These are phyloP conservation scores for Neopestalotiopsis rosae DNA, from an alignment of 2,329 filamentous ascomycete species.

Conservation along the genomic window DNA sequence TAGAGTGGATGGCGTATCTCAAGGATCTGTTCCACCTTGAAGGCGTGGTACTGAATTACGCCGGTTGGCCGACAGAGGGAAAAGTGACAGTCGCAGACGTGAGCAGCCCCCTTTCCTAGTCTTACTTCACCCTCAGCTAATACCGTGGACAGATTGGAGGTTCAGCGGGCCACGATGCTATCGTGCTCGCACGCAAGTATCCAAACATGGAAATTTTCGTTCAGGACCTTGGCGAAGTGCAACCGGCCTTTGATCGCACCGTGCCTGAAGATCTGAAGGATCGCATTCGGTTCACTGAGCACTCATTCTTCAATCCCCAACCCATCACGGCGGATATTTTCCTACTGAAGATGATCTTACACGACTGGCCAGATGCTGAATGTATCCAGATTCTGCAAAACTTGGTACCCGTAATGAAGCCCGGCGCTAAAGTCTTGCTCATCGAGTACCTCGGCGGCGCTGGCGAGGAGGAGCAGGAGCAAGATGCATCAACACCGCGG, in stretches of 20 bases:
- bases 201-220: slow-evolving; percentile 48
- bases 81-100: slow-evolving; percentile 46
- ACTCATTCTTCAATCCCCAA: slow-evolving; percentile 47
- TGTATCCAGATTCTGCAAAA: slow-evolving; percentile 44
- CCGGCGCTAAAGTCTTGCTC: slow-evolving; percentile 45
- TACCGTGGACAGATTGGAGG: slow-evolving; percentile 42
- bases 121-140: not conserved
- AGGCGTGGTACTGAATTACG: slow-evolving; percentile 36
- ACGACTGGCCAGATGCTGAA: slow-evolving; percentile 59
- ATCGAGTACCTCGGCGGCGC: slow-evolving; percentile 46
- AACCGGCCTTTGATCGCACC: slow-evolving; percentile 40
- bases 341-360: slow-evolving; percentile 59
- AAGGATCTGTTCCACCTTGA: slow-evolving; percentile 46
- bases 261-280: slow-evolving; percentile 36
- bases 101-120: slow-evolving; percentile 26
- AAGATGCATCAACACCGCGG: slow-evolving; percentile 35
- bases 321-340: slow-evolving; percentile 51
- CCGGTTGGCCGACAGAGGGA: slow-evolving; percentile 43
- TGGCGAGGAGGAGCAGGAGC: slow-evolving; percentile 25
- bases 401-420: slow-evolving; percentile 49
- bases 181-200: slow-evolving; percentile 46
- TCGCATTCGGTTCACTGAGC: slow-evolving; percentile 41
- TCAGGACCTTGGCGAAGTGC: slow-evolving; percentile 48
- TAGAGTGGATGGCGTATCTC: slow-evolving; percentile 45
- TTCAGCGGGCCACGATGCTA: slow-evolving; percentile 46